A percentile compares a stretch with the other conserved stretches of the same genome.
These are phyloP conservation scores for Coffea eugenioides DNA, from an alignment of 257 asterid genomes.

Conservation along the genomic window DNA sequence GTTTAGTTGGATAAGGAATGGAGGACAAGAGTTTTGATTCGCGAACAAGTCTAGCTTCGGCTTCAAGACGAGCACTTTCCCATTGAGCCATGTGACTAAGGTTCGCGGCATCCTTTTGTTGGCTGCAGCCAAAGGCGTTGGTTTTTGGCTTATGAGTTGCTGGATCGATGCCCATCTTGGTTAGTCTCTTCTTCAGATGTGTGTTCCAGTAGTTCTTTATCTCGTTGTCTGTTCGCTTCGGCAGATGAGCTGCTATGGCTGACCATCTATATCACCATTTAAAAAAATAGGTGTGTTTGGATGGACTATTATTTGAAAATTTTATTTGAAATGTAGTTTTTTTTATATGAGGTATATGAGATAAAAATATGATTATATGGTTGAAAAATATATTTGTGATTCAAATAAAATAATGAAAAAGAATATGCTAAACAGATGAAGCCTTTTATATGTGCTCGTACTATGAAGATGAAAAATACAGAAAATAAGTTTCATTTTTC, in stretches of 20 bases:
- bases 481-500: too few species aligned
- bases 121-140: slow-evolving; percentile 2
- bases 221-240: slow-evolving; percentile 35
- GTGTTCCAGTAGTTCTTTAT: slow-evolving; percentile 37
- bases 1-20: neutral
- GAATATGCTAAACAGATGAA: neutral
- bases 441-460: neutral
- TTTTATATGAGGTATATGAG: too few species aligned
- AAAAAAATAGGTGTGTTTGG: neutral
- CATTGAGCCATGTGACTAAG: slow-evolving; percentile 40
- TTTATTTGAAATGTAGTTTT: too few species aligned
- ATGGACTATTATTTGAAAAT: too few species aligned
- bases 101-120: slow-evolving; percentile 24
- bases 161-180: slow-evolving; percentile 36
- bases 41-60: slow-evolving; percentile 29
- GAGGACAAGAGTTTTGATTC: slow-evolving; percentile 1
- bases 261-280: slow-evolving; percentile 28
- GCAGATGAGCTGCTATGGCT: slow-evolving; percentile 23
- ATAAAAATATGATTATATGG: too few species aligned
- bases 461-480: neutral
- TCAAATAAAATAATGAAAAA: neutral
- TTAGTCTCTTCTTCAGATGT: slow-evolving; percentile 28
- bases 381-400: too few species aligned
- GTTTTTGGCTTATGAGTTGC: slow-evolving; percentile 29
- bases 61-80: slow-evolving; percentile 41